These are phyloP conservation scores for Theobroma grandiflorum DNA, from an alignment of 441 rosid species.

Conservation along the genomic window DNA sequence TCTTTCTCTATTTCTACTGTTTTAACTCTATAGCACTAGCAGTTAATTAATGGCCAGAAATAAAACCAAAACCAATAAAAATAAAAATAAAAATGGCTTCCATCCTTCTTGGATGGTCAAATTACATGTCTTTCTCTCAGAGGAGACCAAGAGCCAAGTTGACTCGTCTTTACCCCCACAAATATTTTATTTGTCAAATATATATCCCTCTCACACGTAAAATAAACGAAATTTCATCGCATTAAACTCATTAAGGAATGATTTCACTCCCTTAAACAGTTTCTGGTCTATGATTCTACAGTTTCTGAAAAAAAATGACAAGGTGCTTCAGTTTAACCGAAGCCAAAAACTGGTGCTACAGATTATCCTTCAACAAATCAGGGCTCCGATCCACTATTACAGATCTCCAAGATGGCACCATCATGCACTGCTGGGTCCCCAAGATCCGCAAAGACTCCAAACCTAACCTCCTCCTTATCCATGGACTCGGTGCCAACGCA, in stretches of 20 bases:
- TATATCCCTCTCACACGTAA: constrained; percentile 6
- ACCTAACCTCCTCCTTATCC: constrained; percentile 76
- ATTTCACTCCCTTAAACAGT: not conserved
- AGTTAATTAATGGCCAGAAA: no score
- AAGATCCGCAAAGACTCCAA: constrained; percentile 41
- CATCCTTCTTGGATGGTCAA: not conserved
- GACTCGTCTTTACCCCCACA: not conserved
- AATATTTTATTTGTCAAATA: not conserved
- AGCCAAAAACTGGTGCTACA: constrained; percentile 53
- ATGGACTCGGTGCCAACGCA: constrained; percentile 80
- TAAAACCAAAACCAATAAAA: no score
- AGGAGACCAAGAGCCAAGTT: not conserved
- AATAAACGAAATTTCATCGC: not conserved
- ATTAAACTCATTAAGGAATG: not conserved
- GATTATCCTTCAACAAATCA: constrained; percentile 49
- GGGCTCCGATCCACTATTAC: constrained; percentile 64
- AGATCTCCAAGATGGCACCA: constrained; percentile 72
- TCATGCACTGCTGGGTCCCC: constrained; percentile 84
- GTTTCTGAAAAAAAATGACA: constrained; percentile 41
- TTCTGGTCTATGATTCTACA: not conserved
- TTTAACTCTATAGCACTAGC: not conserved
- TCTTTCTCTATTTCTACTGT: no score
- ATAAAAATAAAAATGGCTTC: not conserved
- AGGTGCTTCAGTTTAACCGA: constrained; percentile 72
- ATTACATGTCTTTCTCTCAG: not conserved